Evolutionary conservation across 2,329 filamentous ascomycete genomes (phyloP).

Genomic region (Botrytis squamosa): DNA sequence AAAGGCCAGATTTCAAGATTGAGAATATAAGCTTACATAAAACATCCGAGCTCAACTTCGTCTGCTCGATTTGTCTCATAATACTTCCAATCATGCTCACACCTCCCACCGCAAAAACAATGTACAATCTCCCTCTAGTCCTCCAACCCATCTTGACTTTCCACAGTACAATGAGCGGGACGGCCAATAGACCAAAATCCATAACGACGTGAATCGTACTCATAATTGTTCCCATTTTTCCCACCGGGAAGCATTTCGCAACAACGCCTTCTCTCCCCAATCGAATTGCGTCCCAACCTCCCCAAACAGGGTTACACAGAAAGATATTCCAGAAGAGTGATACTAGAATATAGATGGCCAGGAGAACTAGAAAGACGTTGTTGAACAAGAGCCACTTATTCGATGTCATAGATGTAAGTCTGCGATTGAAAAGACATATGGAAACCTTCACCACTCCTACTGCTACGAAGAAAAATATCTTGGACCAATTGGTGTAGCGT

Average conservation of each 20-base stretch:
- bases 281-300: conserved; percentile 15
- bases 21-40: neutral
- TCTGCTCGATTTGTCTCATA: conserved; percentile 35
- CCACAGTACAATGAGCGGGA: conserved; percentile 42
- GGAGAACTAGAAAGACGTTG: conserved; percentile 32
- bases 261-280: neutral
- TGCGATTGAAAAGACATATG: conserved; percentile 42
- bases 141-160: conserved; percentile 37
- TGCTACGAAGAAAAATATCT: conserved; percentile 98
- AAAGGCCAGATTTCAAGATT: neutral
- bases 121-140: conserved; percentile 39
- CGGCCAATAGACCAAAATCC: conserved; percentile 40
- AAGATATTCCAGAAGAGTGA: conserved; percentile 16
- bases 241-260: conserved; percentile 7
- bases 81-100: conserved; percentile 39
- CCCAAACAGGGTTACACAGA: conserved; percentile 2
- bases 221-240: conserved; percentile 31
- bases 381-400: conserved; percentile 37
- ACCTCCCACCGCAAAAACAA: conserved; percentile 40
- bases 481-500: conserved; percentile 81
- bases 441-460: conserved; percentile 42
- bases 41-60: conserved; percentile 11
- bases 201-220: conserved; percentile 40
- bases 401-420: conserved; percentile 39
- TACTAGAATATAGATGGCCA: neutral